Evolutionary conservation across 2,329 filamentous ascomycete genomes (phyloP), one percentile per base, ranked within the genome.

Genomic region (Cercospora beticola): DNA sequence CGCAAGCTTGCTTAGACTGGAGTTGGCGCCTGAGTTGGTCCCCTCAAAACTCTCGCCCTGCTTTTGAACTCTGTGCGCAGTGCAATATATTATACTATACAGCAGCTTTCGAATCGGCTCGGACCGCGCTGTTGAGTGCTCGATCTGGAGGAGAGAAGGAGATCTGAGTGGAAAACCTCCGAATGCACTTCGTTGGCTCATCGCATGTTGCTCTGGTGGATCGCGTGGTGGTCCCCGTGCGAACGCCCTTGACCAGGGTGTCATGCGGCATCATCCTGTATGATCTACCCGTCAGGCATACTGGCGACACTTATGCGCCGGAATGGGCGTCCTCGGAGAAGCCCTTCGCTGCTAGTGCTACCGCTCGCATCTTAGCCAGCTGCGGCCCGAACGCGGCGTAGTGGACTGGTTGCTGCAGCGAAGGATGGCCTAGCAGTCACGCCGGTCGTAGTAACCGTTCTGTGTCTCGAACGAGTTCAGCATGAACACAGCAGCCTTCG

Each of bases 401-500:
- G 36, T 43, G 69, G 63, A 58, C 56, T 52, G 40, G 60, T 61
- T 59, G 64, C 64, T 65, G 64, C 68, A 58, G 62, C 66, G 36
- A 68, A 61, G 64, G 43, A 63, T 64, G 64, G 63, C 43, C 66
- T 62, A 67, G 12, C 16, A 66, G 61, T 66, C 61, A 67, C 66
- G 70, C 62, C 67, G 64, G 59, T 63, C 69, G 66, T 62, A 62
- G 43, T 43, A 52, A 26, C 52, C 30, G 63, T 63, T 62, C 52
- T 68, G 63, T 69, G 66, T 67, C 65, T 68, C 59, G 69, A 66
- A 70, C 58, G 46, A 43, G 36, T 64, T 66, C 68, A 69, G 72
- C 70, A 70, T 68, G 65, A 66, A 65, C 23, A 70, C 71, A 71
- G 72, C 71, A 74, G 71, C 71, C 72, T 43, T 68, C 46, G 33